Percentiles rank a stretch among this genome's conserved stretches.
Conservation (phyloP, 2,329 filamentous ascomycete species). For the Alternaria metachromatica region DNA sequence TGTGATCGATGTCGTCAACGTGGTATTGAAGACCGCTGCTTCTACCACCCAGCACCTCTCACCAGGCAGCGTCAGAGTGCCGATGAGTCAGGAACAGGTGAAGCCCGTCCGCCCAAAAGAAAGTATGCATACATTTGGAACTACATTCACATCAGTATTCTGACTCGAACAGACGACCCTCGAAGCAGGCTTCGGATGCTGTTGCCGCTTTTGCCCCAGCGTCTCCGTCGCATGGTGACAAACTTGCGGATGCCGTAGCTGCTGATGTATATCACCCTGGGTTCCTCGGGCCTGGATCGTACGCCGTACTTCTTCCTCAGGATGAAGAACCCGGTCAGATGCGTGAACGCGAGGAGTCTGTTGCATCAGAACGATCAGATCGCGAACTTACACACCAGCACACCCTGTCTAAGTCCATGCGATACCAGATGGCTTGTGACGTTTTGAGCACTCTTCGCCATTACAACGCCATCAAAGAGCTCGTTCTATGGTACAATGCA, state of each 20-base stretch:
- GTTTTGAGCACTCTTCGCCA: slow-evolving; percentile 38
- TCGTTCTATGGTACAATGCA: slow-evolving; percentile 32
- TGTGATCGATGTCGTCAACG: slow-evolving; percentile 43
- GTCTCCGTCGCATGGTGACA: slow-evolving; percentile 26
- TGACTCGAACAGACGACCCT: slow-evolving; percentile 25
- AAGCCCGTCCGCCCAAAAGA: slow-evolving; percentile 30
- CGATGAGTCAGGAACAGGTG: slow-evolving; percentile 19
- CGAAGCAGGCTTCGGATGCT: slow-evolving; percentile 13
- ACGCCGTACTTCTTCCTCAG: slow-evolving; percentile 37
- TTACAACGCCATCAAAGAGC: slow-evolving; percentile 32
- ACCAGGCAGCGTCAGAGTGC: slow-evolving; percentile 32
- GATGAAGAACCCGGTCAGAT: slow-evolving; percentile 28
- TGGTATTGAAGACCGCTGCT: slow-evolving; percentile 42
- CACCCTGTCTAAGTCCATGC: slow-evolving; percentile 38
- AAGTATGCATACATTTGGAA: slow-evolving; percentile 26
- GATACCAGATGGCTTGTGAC: slow-evolving; percentile 37
- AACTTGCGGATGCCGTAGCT: slow-evolving; percentile 42
- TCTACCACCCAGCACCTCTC: slow-evolving; percentile 46
- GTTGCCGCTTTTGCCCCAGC: slow-evolving; percentile 15
- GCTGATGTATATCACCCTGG: slow-evolving; percentile 41
- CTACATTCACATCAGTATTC: background rate
- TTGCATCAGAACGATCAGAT: slow-evolving; percentile 35
- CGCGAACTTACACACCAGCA: slow-evolving; percentile 40
- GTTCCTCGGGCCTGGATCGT: slow-evolving; percentile 44
- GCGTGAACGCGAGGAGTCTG: slow-evolving; percentile 29